Conservation (phyloP, 352 stramenopile species). For the Phytophthora litchii region DNA sequence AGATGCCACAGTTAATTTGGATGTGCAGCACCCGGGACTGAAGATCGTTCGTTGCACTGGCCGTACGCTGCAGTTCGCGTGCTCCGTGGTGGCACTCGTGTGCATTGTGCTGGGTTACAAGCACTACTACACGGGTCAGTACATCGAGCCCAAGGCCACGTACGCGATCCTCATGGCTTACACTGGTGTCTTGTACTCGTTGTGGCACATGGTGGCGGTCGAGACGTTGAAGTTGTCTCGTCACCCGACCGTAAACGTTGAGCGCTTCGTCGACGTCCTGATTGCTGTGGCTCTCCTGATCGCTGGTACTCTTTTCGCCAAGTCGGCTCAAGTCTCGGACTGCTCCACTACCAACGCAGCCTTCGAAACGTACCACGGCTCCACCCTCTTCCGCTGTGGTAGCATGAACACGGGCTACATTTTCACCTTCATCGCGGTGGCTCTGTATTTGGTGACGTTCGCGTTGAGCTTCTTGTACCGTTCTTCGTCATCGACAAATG, state of each 20-base stretch:
- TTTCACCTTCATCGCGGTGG: conserved; percentile 46
- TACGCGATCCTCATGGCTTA: conserved; percentile 53
- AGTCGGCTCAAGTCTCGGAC: conserved; percentile 39
- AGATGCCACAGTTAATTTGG: conserved; percentile 16
- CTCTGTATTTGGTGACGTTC: conserved; percentile 41
- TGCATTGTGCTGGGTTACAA: conserved; percentile 43
- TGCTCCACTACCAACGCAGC: conserved; percentile 38
- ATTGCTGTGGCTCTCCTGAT: conserved; percentile 37
- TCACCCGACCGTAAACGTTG: conserved; percentile 33
- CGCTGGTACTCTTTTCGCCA: conserved; percentile 43
- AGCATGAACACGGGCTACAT: conserved; percentile 47
- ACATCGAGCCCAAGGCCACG: conserved; percentile 45
- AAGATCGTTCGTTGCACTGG: conserved; percentile 35
- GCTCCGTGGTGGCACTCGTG: conserved; percentile 36
- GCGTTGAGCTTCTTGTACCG: conserved; percentile 38
- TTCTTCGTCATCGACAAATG: conserved; percentile 9
- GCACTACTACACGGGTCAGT: conserved; percentile 56
- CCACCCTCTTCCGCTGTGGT: conserved; percentile 46
- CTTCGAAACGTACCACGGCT: conserved; percentile 38
- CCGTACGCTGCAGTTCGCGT: conserved; percentile 42
- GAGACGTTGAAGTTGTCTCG: conserved; percentile 48
- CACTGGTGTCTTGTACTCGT: conserved; percentile 45
- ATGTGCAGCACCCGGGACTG: conserved; percentile 36
- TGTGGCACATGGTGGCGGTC: conserved; percentile 49
- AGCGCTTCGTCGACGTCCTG: conserved; percentile 43